phyloP scores from a whole-genome alignment of 257 asterid genomes.

The Echites panduratus region DNA sequence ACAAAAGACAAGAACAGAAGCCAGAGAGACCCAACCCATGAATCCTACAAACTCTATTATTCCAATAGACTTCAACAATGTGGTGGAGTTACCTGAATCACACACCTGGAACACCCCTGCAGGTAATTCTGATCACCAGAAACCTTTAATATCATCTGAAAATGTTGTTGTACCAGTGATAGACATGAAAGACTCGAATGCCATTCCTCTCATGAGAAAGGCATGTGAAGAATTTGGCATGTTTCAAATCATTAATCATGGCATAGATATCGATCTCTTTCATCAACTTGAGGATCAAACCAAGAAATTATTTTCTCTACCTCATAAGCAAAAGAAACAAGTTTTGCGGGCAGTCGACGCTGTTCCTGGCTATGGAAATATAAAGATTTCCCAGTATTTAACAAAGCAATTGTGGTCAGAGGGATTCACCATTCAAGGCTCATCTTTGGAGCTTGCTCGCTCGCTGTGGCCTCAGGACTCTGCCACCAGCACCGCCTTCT shows the following conservation, averaged over 20 bases:
- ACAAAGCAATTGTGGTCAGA: conserved; percentile 15
- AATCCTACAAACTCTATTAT: neutral
- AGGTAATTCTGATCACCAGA: too few relatives aligned
- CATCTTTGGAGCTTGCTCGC: conserved; percentile 6
- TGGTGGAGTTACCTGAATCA: neutral
- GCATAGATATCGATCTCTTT: neutral
- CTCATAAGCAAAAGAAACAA: conserved; percentile 1
- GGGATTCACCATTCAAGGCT: conserved; percentile 11
- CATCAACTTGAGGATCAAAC: neutral
- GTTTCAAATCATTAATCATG: conserved; percentile 16
- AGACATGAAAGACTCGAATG: conserved; percentile 8
- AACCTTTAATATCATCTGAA: too few relatives aligned
- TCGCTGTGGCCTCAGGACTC: conserved; percentile 10
- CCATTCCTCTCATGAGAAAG: neutral
- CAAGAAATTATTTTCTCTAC: neutral
- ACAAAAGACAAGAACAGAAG: neutral
- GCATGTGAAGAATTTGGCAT: conserved; percentile 16
- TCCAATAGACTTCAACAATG: neutral
- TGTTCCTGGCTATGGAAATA: conserved; percentile 9
- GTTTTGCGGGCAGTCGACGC: neutral
- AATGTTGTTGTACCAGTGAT: neutral
- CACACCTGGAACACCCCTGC: neutral
- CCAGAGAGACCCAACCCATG: neutral
- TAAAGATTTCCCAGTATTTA: conserved; percentile 3
- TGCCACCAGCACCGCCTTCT: neutral